Percentiles rank a stretch among this genome's conserved stretches.
phyloP scores from a whole-genome alignment of 2,329 filamentous ascomycete species.

The Drechslerella stenobrocha region DNA sequence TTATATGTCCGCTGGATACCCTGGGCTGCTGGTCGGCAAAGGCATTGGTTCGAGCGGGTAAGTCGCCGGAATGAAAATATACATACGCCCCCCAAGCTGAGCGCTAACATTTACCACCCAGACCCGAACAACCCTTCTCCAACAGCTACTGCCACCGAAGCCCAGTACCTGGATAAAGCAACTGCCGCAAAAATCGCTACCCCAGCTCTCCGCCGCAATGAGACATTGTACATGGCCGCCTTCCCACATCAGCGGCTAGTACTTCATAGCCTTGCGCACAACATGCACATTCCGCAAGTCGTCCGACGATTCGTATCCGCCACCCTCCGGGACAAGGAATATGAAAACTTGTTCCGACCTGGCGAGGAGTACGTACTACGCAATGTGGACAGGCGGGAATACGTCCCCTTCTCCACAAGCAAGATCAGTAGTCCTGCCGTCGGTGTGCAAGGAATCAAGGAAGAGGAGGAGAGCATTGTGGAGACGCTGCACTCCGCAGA shows the following conservation, averaged over 20 bases:
- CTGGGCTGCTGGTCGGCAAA: constrained; percentile 42
- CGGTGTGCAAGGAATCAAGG: constrained; percentile 17
- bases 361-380: constrained; percentile 41
- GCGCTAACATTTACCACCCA: not conserved
- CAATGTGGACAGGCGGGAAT: constrained; percentile 30
- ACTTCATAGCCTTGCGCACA: constrained; percentile 32
- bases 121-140: constrained; percentile 34
- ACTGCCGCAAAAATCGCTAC: constrained; percentile 23
- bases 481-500: constrained; percentile 37
- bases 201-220: constrained; percentile 21
- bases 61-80: too few relatives aligned
- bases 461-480: constrained; percentile 21
- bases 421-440: constrained; percentile 26
- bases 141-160: constrained; percentile 30
- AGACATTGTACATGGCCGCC: constrained; percentile 31
- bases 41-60: constrained; percentile 22
- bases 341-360: constrained; percentile 30
- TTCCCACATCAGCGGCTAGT: constrained; percentile 36
- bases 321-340: constrained; percentile 35
- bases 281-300: constrained; percentile 38
- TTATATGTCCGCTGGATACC: constrained; percentile 25
- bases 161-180: constrained; percentile 33
- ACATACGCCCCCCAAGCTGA: not conserved
- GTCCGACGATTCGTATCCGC: constrained; percentile 38
- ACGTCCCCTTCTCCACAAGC: constrained; percentile 20